Base-by-base conservation (phyloP, 2,329 filamentous ascomycete genomes). In the Neopestalotiopsis rosae region DNA sequence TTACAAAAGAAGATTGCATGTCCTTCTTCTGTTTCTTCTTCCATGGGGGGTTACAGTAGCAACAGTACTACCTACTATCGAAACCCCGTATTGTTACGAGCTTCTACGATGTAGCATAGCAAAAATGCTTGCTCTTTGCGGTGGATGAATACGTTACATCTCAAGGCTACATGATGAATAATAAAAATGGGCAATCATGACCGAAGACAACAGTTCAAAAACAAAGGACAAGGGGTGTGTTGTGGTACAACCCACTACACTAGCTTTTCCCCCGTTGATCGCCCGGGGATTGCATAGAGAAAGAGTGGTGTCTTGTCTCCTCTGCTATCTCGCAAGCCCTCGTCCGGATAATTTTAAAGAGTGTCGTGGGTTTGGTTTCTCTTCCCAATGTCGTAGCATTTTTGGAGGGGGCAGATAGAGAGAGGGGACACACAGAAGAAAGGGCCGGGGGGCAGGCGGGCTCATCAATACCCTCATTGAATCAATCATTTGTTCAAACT, bases 71-170 rank as follows among this genome's bases (percentile, higher is more conserved):
- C 30, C 17, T 38, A 38, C 34, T 10, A 38, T 28, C 17, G 49
- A 24, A 24, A 13, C 6, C 20, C 49, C 20, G 49, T 17, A 56
- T n/a, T n/a, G 49, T 56, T 17, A 56, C 49, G 49, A 56, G 17
- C 32, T 9, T 14, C 32, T 13, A 12, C 14, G 30, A 30, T 61
- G 58, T 30, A n/a, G 28, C 24, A 28, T 28, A 28, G 24, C 24
- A 28, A 28, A 28, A 28, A 28, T 28, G 24, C 24, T 28, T 28
- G 24, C 24, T 28, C 24, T 28, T 38, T 38, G 34, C 34, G 34
- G 34, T 38, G 34, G 34, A 38, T 61, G 59, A 61, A 61, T 61
- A 28, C 59, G 59, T 61, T 61, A 34, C 59, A 61, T 61, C 59
- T 61, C 30, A 38, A 38, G 6, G n/a, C 45, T 17, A 61, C 59